Base-by-base conservation (phyloP, 805 yeast species). In the Teunomyces tritomae region DNA sequence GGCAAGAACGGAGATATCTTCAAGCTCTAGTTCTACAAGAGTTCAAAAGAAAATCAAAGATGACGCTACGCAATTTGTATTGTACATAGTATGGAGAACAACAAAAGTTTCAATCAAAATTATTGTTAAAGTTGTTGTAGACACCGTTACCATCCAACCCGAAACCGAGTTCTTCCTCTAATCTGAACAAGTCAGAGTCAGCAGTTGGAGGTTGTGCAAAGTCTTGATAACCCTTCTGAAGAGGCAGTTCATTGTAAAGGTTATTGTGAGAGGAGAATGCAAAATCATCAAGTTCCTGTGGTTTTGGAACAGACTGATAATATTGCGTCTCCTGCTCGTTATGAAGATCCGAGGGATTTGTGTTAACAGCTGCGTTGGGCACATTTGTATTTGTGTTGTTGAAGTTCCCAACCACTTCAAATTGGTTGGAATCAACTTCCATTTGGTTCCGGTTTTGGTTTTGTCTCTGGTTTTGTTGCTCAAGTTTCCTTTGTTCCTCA, bases 151-250 rank as follows among this genome's bases (percentile, higher is more conserved):
- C 76, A 55, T 73, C 78, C 57, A 73, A 59, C 5, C 78, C 78
- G 57, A 70, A 73, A 3, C 76, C 74, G 24, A 73, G 57, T 45
- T 73, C 78, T 51, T 73, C 77, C 50, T 73, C 78, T 33, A 73
- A 61, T 39, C 68, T 56, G 44, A 69, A 67, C 29, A 68, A 59
- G 29, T 70, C 74, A 46, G 55, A 16, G 43, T 29, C n/a, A 20
- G 39, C 46, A 46, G 45, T 20, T 14, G 40, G 43, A 17, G 47
- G 48, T 9, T 36, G 44, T 28, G 36, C 46, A 14, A 33, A 40
- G 34, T 42, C 44, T 27, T 32, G 37, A 24, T 28, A 44, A 44
- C 43, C 49, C 11, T 27, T 33, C 4, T 35, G 34, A 10, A 40
- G 32, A 13, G 34, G 34, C 43, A 40, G 43, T 28, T 32, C 30